Evolutionary conservation across 2,329 filamentous ascomycete genomes (phyloP).

Genomic region (Cryphonectria naterciae): DNA sequence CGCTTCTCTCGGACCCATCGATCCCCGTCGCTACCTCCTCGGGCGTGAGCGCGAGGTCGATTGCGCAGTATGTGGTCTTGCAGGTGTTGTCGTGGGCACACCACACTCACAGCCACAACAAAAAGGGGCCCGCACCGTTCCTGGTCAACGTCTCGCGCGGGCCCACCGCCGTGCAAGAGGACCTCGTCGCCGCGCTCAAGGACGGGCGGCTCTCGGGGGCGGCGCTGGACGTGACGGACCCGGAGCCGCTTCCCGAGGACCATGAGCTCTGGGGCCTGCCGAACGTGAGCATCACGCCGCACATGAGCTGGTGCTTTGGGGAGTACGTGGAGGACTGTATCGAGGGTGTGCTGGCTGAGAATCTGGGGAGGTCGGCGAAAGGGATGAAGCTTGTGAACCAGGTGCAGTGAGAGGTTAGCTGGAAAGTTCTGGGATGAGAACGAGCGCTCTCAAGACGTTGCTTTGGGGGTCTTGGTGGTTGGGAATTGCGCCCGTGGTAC

Average conservation of each 20-base stretch:
- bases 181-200: conserved; percentile 20
- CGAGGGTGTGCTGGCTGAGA: conserved; percentile 14
- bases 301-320: conserved; percentile 20
- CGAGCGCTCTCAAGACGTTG: no score
- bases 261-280: conserved; percentile 18
- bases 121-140: not conserved
- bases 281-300: conserved; percentile 21
- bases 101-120: not conserved
- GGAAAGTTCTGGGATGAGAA: no score
- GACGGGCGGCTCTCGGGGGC: conserved; percentile 17
- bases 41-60: conserved; percentile 12
- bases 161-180: conserved; percentile 14
- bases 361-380: conserved; percentile 12
- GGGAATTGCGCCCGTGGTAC: no score
- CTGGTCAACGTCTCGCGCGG: conserved; percentile 20
- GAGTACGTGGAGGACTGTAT: conserved; percentile 16
- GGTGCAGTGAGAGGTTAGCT: not conserved
- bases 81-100: conserved; percentile 19
- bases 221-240: conserved; percentile 18
- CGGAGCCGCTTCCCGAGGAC: conserved; percentile 18
- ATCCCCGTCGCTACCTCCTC: conserved; percentile 16
- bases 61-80: conserved; percentile 16
- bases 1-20: conserved; percentile 13
- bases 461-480: no score
- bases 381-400: conserved; percentile 14